Evolutionary conservation across 2,329 filamentous ascomycete genomes (phyloP).

Genomic region (Ceratocystis eucalypticola): DNA sequence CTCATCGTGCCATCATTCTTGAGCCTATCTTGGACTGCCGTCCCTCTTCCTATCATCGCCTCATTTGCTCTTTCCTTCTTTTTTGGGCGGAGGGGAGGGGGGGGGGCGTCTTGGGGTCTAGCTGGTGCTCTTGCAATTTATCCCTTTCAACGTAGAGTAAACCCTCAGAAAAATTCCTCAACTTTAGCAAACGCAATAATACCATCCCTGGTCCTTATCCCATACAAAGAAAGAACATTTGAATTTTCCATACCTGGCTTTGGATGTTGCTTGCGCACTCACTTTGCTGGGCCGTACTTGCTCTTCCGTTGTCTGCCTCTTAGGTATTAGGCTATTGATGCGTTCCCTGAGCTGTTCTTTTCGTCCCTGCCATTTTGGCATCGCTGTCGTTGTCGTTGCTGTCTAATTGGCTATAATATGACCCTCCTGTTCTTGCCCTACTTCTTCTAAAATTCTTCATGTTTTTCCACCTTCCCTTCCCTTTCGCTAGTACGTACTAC

Average conservation of each 20-base stretch:
- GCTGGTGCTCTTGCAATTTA: not conserved
- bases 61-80: not conserved
- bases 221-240: conserved; percentile 1
- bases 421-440: not conserved
- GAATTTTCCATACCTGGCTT: not conserved
- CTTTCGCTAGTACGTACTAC: not conserved
- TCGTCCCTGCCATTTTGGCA: not conserved
- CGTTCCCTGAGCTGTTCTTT: not conserved
- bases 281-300: not conserved
- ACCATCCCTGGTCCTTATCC: not conserved
- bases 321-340: not conserved
- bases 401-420: conserved; percentile 6
- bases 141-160: conserved; percentile 5
- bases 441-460: too few species aligned
- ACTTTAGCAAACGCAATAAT: conserved; percentile 4
- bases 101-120: not conserved
- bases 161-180: conserved; percentile 4
- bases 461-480: not conserved
- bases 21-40: not conserved
- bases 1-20: not conserved
- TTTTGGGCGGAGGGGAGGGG: not conserved
- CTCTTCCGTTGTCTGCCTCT: not conserved
- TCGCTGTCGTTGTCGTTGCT: not conserved
- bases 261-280: not conserved
- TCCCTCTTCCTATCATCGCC: not conserved